Base-by-base conservation (phyloP, 202 grass and related monocot genomes). In the Schoenoplectus tabernaemontani region DNA sequence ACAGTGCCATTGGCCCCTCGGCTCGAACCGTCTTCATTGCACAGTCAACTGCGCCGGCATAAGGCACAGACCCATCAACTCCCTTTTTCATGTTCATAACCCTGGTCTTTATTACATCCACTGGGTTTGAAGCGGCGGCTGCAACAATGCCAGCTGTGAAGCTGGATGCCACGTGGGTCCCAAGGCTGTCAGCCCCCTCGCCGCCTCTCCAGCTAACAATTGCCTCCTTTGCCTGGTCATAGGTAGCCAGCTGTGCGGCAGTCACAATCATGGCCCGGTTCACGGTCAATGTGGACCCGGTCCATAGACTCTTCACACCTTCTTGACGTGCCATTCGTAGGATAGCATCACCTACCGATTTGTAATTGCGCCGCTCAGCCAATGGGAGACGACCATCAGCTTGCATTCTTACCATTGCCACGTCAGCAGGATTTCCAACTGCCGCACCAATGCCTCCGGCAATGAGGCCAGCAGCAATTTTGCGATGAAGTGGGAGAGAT, bases 331-430 rank as follows among this genome's bases (percentile, higher is more conserved):
- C 76, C 90, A 93, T 97, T 24, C 88, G 81, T 22, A 20, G 51
- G 81, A 97, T 97, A 44, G 93, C 90, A 83, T 97, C 93, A 0
- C 89, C 82, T 1, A 97, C 90, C 48, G 90, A 75, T 30, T 81
- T 79, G 90, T 97, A 97, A 88, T 91, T 93, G 2, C 93, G 78
- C 57, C 93, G 90, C 10, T 97, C 93, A 0, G 93, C 93, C 1
- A 82, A 54, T 0, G 93, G 93, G 4, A 97, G 93, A 0, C 91
- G 66, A 4, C 93, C 93, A 79, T 97, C 93, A 1, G 93, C 96
- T 83, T 99, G 96, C 96, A 99, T 99, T 82, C 96, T 83, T 37
- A 99, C 96, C 96, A 99, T 99, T 84, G 96, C 96, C 4, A 96
- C 83, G 85, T 99, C 96, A 43, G 96, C 96, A 36, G 96, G 96